Percentiles rank a stretch among this genome's conserved stretches.
phyloP scores from a whole-genome alignment of 306 rosid species.

The Luffa aegyptiaca region DNA sequence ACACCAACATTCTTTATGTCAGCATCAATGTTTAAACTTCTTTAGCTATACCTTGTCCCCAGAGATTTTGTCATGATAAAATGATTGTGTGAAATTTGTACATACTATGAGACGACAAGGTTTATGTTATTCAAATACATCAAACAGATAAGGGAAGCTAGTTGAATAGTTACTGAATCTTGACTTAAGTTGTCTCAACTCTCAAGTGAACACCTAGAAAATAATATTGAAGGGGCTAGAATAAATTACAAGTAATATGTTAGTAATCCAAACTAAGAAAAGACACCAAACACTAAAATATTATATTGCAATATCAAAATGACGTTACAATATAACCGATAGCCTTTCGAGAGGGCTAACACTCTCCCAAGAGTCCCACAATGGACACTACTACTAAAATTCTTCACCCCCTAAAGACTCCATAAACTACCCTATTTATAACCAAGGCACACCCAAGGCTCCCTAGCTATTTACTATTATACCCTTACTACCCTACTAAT shows the following conservation, averaged over 20 bases:
- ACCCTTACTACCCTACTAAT: too few species aligned
- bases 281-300: too few species aligned
- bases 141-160: not conserved
- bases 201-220: not conserved
- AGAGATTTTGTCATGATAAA: not conserved
- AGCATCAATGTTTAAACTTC: not conserved
- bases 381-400: too few species aligned
- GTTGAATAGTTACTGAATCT: not conserved
- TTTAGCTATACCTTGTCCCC: not conserved
- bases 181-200: not conserved
- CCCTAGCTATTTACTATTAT: too few species aligned
- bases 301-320: too few species aligned
- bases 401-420: too few species aligned
- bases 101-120: not conserved
- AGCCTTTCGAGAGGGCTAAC: too few species aligned
- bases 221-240: not conserved
- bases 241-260: not conserved
- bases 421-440: too few species aligned
- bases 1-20: not conserved
- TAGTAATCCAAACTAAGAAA: too few species aligned
- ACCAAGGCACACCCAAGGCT: too few species aligned
- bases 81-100: not conserved
- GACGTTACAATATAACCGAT: too few species aligned
- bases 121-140: not conserved
- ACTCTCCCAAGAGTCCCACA: too few species aligned